Conservation (phyloP, 2,329 filamentous ascomycete genomes). For the Trichoderma sp. region DNA sequence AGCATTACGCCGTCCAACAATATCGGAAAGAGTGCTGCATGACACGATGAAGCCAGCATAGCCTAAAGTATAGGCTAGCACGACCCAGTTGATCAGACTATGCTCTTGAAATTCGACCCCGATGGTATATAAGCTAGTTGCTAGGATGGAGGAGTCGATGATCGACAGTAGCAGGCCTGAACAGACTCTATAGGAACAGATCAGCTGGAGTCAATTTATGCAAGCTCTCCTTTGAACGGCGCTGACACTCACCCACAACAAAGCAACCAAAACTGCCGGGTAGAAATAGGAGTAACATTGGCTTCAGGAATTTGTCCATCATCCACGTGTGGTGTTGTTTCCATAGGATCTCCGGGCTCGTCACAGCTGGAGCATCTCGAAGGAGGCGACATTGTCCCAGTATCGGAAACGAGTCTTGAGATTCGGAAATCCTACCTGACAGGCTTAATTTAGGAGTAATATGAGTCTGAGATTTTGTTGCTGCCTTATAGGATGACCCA, state of each 20-base stretch:
- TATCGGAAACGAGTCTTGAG: background rate
- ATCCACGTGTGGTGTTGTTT: background rate
- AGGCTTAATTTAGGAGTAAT: background rate
- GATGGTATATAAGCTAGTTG: conserved; percentile 59
- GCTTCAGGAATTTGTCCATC: background rate
- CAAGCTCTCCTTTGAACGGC: background rate
- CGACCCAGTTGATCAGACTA: conserved; percentile 53
- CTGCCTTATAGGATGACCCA: background rate
- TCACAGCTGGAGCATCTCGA: background rate
- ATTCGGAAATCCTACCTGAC: background rate
- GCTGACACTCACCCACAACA: conserved; percentile 34
- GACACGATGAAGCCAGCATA: conserved; percentile 60
- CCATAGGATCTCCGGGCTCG: background rate
- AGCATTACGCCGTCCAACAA: conserved; percentile 54
- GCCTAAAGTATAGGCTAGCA: conserved; percentile 56
- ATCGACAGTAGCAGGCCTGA: conserved; percentile 59
- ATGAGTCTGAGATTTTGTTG: background rate
- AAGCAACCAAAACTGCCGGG: conserved; percentile 37
- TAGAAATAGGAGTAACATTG: conserved; percentile 28
- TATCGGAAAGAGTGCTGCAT: conserved; percentile 56
- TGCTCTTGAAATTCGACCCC: conserved; percentile 51
- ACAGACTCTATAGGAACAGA: conserved; percentile 41
- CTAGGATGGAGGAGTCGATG: conserved; percentile 61
- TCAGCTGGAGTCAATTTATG: background rate
- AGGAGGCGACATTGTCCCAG: background rate